phyloP scores from a whole-genome alignment of 1,139 yeast species.

The Eremothecium gossypii region DNA sequence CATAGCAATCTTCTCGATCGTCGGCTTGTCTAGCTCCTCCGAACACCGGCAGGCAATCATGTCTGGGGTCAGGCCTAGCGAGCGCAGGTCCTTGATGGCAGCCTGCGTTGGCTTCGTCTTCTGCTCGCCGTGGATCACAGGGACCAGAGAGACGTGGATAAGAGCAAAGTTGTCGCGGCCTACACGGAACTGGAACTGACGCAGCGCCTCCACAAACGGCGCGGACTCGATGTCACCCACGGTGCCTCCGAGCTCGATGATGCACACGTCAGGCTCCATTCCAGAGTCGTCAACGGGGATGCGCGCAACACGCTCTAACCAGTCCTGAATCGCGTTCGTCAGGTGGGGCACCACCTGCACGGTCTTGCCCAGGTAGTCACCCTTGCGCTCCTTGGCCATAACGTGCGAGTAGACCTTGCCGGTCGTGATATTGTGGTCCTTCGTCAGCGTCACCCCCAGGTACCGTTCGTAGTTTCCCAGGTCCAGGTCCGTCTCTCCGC shows the following conservation, averaged over 20 bases:
- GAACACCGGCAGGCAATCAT: slow-evolving; percentile 97
- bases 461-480: slow-evolving; percentile 97
- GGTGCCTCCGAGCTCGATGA: slow-evolving; percentile 96
- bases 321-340: slow-evolving; percentile 94
- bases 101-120: slow-evolving; percentile 99
- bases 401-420: slow-evolving; percentile 95
- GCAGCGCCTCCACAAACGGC: slow-evolving; percentile 95
- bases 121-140: slow-evolving; percentile 97
- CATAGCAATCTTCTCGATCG: slow-evolving; percentile 94
- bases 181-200: slow-evolving; percentile 97
- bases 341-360: slow-evolving; percentile 98
- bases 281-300: slow-evolving; percentile 92
- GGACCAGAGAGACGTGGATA: slow-evolving; percentile 93
- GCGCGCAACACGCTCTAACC: slow-evolving; percentile 90
- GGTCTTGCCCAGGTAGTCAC: slow-evolving; percentile 97
- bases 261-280: slow-evolving; percentile 84
- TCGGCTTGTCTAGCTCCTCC: slow-evolving; percentile 67
- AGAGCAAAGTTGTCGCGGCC: slow-evolving; percentile 90
- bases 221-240: slow-evolving; percentile 99
- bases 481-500: slow-evolving; percentile 98
- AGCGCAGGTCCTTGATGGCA: slow-evolving; percentile 92
- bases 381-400: slow-evolving; percentile 89
- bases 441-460: slow-evolving; percentile 83
- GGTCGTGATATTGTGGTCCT: slow-evolving; percentile 93
- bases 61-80: slow-evolving; percentile 90